Base-by-base conservation (phyloP, 306 rosid genomes). In the Corylus avellana region DNA sequence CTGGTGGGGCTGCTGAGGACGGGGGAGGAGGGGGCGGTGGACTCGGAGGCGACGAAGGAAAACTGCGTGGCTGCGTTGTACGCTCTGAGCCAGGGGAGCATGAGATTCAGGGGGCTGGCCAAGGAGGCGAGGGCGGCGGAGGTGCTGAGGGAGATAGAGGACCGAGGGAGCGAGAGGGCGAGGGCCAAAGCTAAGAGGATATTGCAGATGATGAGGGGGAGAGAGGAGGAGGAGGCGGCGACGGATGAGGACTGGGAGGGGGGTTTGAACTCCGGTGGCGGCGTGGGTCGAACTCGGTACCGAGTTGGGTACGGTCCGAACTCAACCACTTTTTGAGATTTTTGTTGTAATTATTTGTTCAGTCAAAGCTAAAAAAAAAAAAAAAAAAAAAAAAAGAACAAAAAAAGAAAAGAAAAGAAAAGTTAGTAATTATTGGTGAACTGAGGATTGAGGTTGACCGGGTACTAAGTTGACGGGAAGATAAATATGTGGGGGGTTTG, bases 31-130 rank as follows among this genome's bases (percentile, higher is more conserved):
- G 53, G 53, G 12, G 92, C 87, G 61, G 78, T 86, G 74, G 94
- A 87, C 39, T 89, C 96, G 1, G 97, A 89, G 84, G 84, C 91
- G 25, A 88, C 90, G 25, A 92, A 94, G 80, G 99, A 96, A 87
- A 90, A 91, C 62, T 91, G 97, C 20, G 97, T 96, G 56, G 93
- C 94, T 1, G 94, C 97, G 1, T 71, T 96, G 72, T 86, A 79
- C 25, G 92, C 96, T 2, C 81, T 96, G 70, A 90, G 99, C 77
- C 98, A 91, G 12, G 89, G 98, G 5, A 90, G 94, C 53, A 77
- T 91, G 88, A 88, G 99, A 85, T 96, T 96, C 81, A 80, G 82
- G 8, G 99, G 94, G 54, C 48, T 96, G 86, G 99, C 99, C 2
- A 96, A 75, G 78, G 98, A 88, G 37, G 99, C 96, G 3, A 85